phyloP scores from a whole-genome alignment of 2,329 filamentous ascomycete species.

The Ceratocystiopsis sp. region DNA sequence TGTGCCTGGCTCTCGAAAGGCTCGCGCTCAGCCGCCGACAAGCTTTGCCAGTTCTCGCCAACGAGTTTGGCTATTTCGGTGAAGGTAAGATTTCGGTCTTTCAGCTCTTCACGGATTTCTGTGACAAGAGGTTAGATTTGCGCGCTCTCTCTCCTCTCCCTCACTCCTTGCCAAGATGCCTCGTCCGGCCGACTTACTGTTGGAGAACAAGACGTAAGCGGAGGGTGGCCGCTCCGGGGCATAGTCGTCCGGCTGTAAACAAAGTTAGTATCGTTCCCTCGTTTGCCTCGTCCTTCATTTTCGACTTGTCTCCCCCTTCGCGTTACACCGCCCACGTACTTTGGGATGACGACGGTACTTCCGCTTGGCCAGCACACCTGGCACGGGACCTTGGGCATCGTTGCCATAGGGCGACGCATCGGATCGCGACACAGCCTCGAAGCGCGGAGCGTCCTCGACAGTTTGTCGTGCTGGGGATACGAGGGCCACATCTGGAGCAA shows the following conservation, averaged over 20 bases:
- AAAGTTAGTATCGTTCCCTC: background rate
- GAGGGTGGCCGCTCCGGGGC: constrained; percentile 67
- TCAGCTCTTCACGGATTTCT: constrained; percentile 65
- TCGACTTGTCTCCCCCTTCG: background rate
- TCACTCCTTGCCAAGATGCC: background rate
- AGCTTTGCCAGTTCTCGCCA: constrained; percentile 64
- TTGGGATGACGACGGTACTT: constrained; percentile 69
- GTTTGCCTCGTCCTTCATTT: too few relatives aligned
- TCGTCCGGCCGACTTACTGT: constrained; percentile 33
- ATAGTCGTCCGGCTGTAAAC: constrained; percentile 50
- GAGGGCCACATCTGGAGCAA: constrained; percentile 37
- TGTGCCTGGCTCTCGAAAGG: constrained; percentile 56
- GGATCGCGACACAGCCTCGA: constrained; percentile 20
- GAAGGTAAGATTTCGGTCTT: constrained; percentile 60
- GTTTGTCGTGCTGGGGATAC: constrained; percentile 30
- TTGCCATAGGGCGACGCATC: constrained; percentile 10
- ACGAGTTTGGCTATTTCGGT: constrained; percentile 73
- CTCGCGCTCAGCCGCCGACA: constrained; percentile 50
- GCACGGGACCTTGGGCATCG: constrained; percentile 27
- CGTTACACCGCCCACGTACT: constrained; percentile 21
- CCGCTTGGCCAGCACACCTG: constrained; percentile 37
- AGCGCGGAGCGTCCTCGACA: constrained; percentile 37
- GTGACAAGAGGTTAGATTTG: background rate
- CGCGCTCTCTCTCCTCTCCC: too few relatives aligned
- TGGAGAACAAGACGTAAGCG: constrained; percentile 74